Evolutionary conservation across 805 yeast genomes (phyloP), one percentile per base, ranked within the genome.

Genomic region (Clavispora fructus): DNA sequence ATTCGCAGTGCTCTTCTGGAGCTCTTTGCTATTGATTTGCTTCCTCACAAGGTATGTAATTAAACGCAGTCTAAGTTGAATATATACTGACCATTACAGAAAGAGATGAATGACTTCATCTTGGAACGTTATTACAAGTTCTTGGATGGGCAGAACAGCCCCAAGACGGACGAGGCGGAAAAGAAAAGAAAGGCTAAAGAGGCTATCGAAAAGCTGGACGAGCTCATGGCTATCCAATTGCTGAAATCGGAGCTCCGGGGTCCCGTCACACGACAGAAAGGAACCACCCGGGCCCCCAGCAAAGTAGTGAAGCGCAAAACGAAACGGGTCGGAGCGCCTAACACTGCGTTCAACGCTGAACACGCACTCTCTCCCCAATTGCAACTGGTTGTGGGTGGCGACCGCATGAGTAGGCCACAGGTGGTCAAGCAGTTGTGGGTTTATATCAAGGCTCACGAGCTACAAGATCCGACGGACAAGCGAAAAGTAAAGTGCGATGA

Each of bases 1-100:
- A 79, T 87, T 23, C 69, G 95, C 50, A 73, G 75, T 48, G 92
- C 91, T 0, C 57, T 87, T n/a, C 88, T 83, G 59, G 86, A 79
- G 50, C 68, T 87, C 29, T 85, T 82, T 56, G 78, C 75, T 5
- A 69, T 75, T 1, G 81, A 84, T 52, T 69, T 85, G 38, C 65
- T 56, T 17, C 67, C 69, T 0, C 67, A 75, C 47, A 70, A 75
- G 55, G 74, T 69, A 68, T 49, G 74, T 67, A 39, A 8, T 9
- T 11, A 1, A n/a, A 19, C 16, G 23, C 35, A 17, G 1, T 30
- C 19, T 1, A n/a, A 1, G 9, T 25, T 8, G 39, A 11, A 17
- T 10, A 6, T 8, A 11, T 46, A 52, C 61, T 60, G 58, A 62
- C 62, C 10, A 9, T 28, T 9, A 2, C 68, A 83, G 74, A 77